Base-by-base conservation (phyloP, 2,329 filamentous ascomycete genomes). In the Fusarium palustre region DNA sequence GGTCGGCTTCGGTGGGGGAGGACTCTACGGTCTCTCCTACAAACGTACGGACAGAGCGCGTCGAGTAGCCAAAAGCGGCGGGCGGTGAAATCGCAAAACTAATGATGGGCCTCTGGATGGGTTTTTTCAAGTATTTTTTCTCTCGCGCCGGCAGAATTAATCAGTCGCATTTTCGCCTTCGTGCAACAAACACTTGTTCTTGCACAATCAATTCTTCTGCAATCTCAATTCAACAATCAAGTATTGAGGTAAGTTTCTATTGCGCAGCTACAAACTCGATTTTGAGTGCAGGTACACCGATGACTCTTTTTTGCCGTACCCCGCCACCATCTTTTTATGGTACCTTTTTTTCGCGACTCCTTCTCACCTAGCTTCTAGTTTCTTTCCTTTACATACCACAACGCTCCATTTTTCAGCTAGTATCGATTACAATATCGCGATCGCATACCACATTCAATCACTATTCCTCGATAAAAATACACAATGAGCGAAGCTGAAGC, bases 401-500 rank as follows among this genome's bases (percentile, higher is more conserved):
- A 41, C 25, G 10, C 55, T 52, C 18, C 52, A 36, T 39, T 45
- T 39, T 43, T 50, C 50, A 57, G 18, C 54, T 50, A 42, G 36
- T 39, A 46, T 30, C 43, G 36, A 66, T 52, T 68, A 46, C 45
- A 43, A 47, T 42, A 33, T 46, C 42, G 24, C 52, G 52, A 49
- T 74, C 66, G 59, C 66, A 43, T 53, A 54, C 58, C 50, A 18
- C 33, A 50, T 38, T 24, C 52, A 24, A 48, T 38, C 39, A 43
- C 45, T 34, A 52, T 48, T 57, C 43, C 33, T 43, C 59, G 48
- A 47, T 57, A 57, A 59, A 57, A 60, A 59, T 53, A 53, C 72
- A 78, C 55, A 55, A 82, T 82, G 80, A 81, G 79, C 76, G 79
- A 78, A 68, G 79, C 67, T 62, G 76, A 81, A 62, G 76, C 78